A percentile compares a stretch with the other conserved stretches of the same genome.
Conservation (phyloP, 352 stramenopile species). For the Phytopythium montanum region DNA sequence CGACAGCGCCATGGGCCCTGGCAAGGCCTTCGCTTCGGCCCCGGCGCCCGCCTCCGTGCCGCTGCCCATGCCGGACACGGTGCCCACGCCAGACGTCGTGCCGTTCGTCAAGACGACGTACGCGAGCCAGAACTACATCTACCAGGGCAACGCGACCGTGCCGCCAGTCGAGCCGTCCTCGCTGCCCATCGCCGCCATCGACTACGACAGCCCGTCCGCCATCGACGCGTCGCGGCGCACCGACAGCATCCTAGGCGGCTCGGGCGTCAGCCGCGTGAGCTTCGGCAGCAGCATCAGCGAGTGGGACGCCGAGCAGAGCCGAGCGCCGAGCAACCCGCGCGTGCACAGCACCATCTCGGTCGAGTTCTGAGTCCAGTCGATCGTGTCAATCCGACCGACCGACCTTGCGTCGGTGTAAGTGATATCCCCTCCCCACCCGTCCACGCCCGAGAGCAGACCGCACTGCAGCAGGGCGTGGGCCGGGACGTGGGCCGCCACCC, state of each 20-base stretch:
- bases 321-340: not conserved
- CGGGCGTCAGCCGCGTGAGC: slow-evolving; percentile 7
- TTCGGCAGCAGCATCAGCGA: slow-evolving; percentile 3
- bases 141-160: slow-evolving; percentile 9
- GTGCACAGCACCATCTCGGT: slow-evolving; percentile 7
- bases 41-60: slow-evolving; percentile 10
- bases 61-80: not conserved
- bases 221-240: slow-evolving; percentile 35
- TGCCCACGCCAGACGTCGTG: not conserved
- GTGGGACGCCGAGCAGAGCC: slow-evolving; percentile 1
- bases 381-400: not conserved
- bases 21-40: slow-evolving; percentile 5
- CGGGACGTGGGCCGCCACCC: not conserved
- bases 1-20: slow-evolving; percentile 1
- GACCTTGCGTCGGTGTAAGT: slow-evolving; percentile 2
- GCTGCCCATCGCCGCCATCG: slow-evolving; percentile 7
- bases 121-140: slow-evolving; percentile 11
- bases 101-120: slow-evolving; percentile 16
- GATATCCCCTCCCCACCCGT: not conserved
- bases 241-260: slow-evolving; percentile 39
- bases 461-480: not conserved
- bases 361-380: slow-evolving; percentile 1
- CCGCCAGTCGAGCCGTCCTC: slow-evolving; percentile 6
- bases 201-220: slow-evolving; percentile 48
- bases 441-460: not conserved